Percentiles rank a stretch among this genome's conserved stretches.
Conservation (phyloP, 306 rosid species). For the Trichosanthes cucumerina region DNA sequence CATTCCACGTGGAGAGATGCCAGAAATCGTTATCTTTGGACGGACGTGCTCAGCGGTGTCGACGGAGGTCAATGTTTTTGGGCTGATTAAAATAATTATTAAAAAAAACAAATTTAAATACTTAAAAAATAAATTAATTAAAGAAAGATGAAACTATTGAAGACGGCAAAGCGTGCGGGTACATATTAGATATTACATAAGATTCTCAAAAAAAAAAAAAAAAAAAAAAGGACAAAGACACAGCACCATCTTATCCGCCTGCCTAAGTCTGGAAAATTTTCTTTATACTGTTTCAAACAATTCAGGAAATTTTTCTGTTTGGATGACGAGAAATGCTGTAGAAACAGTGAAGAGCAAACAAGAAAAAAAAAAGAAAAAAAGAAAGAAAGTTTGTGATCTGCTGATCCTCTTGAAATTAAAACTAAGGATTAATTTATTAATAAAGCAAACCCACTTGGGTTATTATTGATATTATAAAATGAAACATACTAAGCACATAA, state of each 20-base stretch:
- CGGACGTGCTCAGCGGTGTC: slow-evolving; percentile 49
- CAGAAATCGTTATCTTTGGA: slow-evolving; percentile 34
- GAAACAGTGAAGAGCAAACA: background rate
- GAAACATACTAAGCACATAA: background rate
- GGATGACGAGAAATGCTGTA: slow-evolving; percentile 17
- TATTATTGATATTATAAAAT: background rate
- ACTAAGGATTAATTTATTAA: background rate
- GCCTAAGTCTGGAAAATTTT: slow-evolving; percentile 2
- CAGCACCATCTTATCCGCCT: slow-evolving; percentile 29
- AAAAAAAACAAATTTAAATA: background rate
- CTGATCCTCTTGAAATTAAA: background rate
- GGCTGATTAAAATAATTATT: slow-evolving; percentile 12
- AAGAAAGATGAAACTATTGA: slow-evolving; percentile 10
- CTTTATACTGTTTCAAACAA: background rate
- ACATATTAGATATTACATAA: no score
- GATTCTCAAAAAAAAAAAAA: slow-evolving; percentile 33
- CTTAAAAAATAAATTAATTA: background rate
- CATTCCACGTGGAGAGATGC: slow-evolving; percentile 88
- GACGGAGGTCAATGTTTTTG: slow-evolving; percentile 51
- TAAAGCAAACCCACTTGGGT: background rate
- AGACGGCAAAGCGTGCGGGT: slow-evolving; percentile 36
- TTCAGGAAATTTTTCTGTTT: slow-evolving; percentile 5
- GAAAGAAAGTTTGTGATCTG: background rate
- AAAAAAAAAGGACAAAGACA: slow-evolving; percentile 42
- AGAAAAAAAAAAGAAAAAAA: background rate